These are phyloP conservation scores for Artemisia argyi DNA, from an alignment of 129 eudicot genomes.

Conservation along the genomic window DNA sequence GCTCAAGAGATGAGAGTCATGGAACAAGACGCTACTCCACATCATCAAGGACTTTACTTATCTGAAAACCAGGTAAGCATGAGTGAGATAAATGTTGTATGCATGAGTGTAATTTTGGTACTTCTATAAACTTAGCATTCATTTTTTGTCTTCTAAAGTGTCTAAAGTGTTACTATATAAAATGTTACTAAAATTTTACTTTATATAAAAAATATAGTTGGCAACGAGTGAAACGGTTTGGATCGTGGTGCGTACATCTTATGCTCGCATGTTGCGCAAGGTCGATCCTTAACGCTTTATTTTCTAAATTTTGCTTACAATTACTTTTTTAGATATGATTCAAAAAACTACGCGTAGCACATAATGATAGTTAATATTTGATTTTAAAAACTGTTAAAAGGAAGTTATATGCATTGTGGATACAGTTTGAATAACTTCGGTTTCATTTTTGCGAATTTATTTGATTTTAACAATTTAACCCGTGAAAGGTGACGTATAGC, in stretches of 20 bases:
- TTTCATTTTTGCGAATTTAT: background rate
- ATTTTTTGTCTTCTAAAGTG: background rate
- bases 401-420: constrained; percentile 4
- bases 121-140: background rate
- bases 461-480: background rate
- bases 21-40: constrained; percentile 84
- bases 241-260: no score
- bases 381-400: background rate
- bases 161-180: background rate
- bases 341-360: no score
- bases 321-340: no score
- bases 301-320: no score
- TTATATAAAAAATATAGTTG: no score
- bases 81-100: background rate
- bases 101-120: background rate
- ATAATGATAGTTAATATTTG: no score
- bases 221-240: background rate
- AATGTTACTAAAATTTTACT: background rate
- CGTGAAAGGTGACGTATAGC: no score
- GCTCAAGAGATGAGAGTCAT: constrained; percentile 91
- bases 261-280: no score
- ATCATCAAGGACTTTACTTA: constrained; percentile 84
- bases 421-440: background rate
- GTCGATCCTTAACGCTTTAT: no score
- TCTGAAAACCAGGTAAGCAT: constrained; percentile 73